Conservation (phyloP, 345 rosid genomes). For the Salix arbutifolia region DNA sequence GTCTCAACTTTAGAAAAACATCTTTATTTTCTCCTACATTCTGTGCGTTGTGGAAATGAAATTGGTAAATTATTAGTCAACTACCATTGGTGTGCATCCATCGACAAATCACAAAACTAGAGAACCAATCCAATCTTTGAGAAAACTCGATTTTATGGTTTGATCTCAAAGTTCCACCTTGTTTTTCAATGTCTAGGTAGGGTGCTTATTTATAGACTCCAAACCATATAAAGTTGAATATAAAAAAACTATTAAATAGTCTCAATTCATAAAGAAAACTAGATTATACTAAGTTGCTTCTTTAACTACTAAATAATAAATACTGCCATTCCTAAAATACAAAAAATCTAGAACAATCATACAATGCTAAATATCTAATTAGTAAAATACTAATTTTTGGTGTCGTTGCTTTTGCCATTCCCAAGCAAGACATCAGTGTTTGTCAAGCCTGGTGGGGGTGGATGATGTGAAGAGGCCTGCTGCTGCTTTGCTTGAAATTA, state of each 20-base stretch:
- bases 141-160: background rate
- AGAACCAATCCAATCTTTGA: background rate
- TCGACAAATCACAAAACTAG: background rate
- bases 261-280: background rate
- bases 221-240: background rate
- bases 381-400: background rate
- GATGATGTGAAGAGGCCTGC: slow-evolving; percentile 5
- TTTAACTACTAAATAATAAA: background rate
- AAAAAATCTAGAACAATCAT: background rate
- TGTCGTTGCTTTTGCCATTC: background rate
- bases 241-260: background rate
- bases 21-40: background rate
- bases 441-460: background rate
- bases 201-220: background rate
- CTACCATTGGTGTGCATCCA: background rate
- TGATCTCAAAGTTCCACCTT: background rate
- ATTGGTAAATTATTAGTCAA: slow-evolving; percentile 7
- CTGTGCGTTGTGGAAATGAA: background rate
- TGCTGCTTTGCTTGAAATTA: background rate
- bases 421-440: background rate
- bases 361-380: background rate
- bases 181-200: background rate
- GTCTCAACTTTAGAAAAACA: background rate
- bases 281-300: background rate
- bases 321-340: background rate